Base-by-base conservation (phyloP, 257 asterid genomes). In the Echium plantagineum region DNA sequence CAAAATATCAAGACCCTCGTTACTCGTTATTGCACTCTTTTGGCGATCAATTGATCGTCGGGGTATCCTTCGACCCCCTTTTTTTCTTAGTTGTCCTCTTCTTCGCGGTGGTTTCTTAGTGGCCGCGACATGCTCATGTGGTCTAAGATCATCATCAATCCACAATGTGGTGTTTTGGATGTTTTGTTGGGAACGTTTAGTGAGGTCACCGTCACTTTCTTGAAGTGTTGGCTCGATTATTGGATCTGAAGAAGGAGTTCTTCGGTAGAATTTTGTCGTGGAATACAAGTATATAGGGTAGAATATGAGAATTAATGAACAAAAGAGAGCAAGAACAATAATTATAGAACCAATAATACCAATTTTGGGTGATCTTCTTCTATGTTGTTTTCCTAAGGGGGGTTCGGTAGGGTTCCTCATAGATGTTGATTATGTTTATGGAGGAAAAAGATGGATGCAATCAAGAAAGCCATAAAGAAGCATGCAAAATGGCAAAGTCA, bases 371-470 rank as follows among this genome's bases (percentile, higher is more conserved):
- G 73, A 32, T 65, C 63, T 78, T 64, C 78, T 73, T 62, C 86
- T 63, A 7, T 79, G 38, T 35, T 79, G 94, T 79, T 81, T 83
- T 59, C 75, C 72, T 1, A 71, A 28, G 19, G 86, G 81, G 63
- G 80, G 71, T 21, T 87, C 85, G 64, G 74, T 65, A 62, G 66
- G 74, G 63, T 63, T 76, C 85, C 78, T 88, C 95, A 85, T 83
- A 53, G 80, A 52, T 38, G 63, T 16, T 22, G 17, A 20, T 13
- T 15, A 51, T 49, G 52, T 16, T 31, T 31, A 5, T 31, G 38
- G 38, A 31, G 38, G 26, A 2, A 5, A 2, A 5, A 26, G 2
- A 5, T 5, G 2, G 5, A 26, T 26, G 5, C 2, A 26, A 5
- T 5, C 5, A 26, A 26, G 30, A 26, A 5, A 26, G 2, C 30